Evolutionary conservation across 2,329 filamentous ascomycete genomes (phyloP), one percentile per base, ranked within the genome.

Genomic region (Alternaria sp.): DNA sequence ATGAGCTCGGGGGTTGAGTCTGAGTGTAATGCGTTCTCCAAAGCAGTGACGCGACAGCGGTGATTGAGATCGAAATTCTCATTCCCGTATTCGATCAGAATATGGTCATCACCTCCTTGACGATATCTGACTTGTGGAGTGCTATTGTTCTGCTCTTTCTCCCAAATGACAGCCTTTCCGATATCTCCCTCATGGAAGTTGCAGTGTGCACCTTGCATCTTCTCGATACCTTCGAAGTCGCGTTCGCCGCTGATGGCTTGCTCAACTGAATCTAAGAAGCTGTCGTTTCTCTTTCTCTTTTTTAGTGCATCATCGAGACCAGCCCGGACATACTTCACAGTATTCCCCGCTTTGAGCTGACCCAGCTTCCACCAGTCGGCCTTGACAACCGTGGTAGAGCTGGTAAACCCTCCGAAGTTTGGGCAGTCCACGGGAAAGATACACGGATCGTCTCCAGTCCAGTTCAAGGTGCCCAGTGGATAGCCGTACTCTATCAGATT

Each of bases 291-390:
- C 58, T 76, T 79, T 13, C 83, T 79, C 47, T 83, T 74, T 40
- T 77, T 76, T 1, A 88, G 72, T 0, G 87, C 86, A 65, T 85
- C 82, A 19, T 84, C 79, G n/a, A 88, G 76, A 5, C 85, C 84
- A 2, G 87, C 83, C 2, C 82, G 80, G 46, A 80, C 79, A 64
- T 86, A 87, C 45, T 81, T 81, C 45, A 89, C 65, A 3, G 80
- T 85, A 68, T 88, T 85, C 5, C 88, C 88, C 3, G 88, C 84
- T 64, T 86, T 87, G 26, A 90, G 76, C 71, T 90, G 88, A 0
- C 88, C 88, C 11, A 90, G 70, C 69, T 88, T 87, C 87, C 87
- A 89, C 69, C 85, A 82, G 54, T 89, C 87, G 2, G 83, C 87
- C 61, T 83, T 84, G 28, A 88, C 81, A 12, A 88, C 81, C 0